A percentile compares a stretch with the other conserved stretches of the same genome.
These are phyloP conservation scores for Trichoderma asperelloides DNA, from an alignment of 495 filamentous ascomycete genomes.

Conservation along the genomic window DNA sequence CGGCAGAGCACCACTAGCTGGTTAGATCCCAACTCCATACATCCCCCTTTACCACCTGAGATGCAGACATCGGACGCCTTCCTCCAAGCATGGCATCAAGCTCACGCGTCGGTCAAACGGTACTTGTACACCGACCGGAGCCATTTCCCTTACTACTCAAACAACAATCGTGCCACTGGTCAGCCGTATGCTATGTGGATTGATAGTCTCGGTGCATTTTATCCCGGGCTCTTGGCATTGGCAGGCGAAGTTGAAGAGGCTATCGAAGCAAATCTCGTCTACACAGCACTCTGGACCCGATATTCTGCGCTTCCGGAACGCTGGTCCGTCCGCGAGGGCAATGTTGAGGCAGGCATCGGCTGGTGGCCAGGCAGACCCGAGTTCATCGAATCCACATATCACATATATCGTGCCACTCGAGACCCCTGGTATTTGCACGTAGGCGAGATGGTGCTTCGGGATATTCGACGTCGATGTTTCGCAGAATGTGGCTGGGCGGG, in stretches of 20 bases:
- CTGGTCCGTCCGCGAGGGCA: constrained; percentile 80
- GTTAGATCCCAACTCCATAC: constrained; percentile 48
- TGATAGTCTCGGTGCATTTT: constrained; percentile 90
- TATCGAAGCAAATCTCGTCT: constrained; percentile 75
- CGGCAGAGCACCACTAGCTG: constrained; percentile 23
- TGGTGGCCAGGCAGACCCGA: constrained; percentile 96
- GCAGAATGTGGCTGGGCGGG: constrained; percentile 92
- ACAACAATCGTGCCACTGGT: constrained; percentile 80
- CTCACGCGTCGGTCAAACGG: constrained; percentile 75
- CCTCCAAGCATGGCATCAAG: constrained; percentile 74
- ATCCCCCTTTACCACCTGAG: constrained; percentile 49
- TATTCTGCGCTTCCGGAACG: constrained; percentile 89
- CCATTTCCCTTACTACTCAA: constrained; percentile 81
- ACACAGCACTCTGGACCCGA: constrained; percentile 87
- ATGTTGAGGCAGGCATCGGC: constrained; percentile 74
- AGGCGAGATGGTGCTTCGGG: constrained; percentile 87
- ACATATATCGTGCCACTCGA: constrained; percentile 83
- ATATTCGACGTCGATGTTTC: constrained; percentile 86
- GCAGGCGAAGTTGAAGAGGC: constrained; percentile 88
- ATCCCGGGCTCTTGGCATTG: constrained; percentile 79
- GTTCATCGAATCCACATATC: constrained; percentile 92
- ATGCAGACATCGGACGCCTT: constrained; percentile 71
- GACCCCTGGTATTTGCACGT: constrained; percentile 96
- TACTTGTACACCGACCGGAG: constrained; percentile 63
- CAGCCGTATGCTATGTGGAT: constrained; percentile 77